These are phyloP conservation scores for Zygotorulaspora chibaensis DNA, from an alignment of 805 yeast genomes.

Conservation along the genomic window DNA sequence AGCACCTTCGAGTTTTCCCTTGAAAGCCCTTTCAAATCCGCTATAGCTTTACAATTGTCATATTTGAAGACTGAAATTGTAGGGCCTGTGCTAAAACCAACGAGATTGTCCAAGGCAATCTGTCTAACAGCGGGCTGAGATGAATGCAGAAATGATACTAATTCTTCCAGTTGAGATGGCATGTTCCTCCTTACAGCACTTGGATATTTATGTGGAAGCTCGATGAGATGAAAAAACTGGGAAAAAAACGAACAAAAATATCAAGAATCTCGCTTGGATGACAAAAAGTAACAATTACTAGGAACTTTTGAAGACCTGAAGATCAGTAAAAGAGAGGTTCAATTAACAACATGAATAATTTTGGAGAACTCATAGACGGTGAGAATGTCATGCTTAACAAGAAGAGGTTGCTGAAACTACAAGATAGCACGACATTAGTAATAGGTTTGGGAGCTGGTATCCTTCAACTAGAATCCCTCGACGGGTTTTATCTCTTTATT, in stretches of 20 bases:
- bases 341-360: slow-evolving; percentile 6
- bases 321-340: background rate
- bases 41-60: slow-evolving; percentile 65
- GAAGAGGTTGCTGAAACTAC: slow-evolving; percentile 29
- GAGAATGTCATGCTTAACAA: slow-evolving; percentile 24
- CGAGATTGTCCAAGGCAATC: slow-evolving; percentile 79
- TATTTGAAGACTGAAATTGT: slow-evolving; percentile 62
- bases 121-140: slow-evolving; percentile 75
- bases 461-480: slow-evolving; percentile 44
- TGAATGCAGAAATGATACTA: slow-evolving; percentile 77
- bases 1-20: slow-evolving; percentile 49
- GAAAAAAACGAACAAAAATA: slow-evolving; percentile 1
- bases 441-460: slow-evolving; percentile 55
- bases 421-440: slow-evolving; percentile 47
- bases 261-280: background rate
- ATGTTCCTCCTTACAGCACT: slow-evolving; percentile 24
- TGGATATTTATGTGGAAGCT: background rate
- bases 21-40: slow-evolving; percentile 62
- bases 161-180: slow-evolving; percentile 52
- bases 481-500: slow-evolving; percentile 46
- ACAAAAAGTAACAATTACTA: background rate
- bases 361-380: slow-evolving; percentile 6
- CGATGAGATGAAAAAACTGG: background rate
- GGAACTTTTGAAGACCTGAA: background rate
- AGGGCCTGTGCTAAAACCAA: slow-evolving; percentile 73